Conservation (phyloP, 2,329 filamentous ascomycete genomes). For the Sporothrix humicola region DNA sequence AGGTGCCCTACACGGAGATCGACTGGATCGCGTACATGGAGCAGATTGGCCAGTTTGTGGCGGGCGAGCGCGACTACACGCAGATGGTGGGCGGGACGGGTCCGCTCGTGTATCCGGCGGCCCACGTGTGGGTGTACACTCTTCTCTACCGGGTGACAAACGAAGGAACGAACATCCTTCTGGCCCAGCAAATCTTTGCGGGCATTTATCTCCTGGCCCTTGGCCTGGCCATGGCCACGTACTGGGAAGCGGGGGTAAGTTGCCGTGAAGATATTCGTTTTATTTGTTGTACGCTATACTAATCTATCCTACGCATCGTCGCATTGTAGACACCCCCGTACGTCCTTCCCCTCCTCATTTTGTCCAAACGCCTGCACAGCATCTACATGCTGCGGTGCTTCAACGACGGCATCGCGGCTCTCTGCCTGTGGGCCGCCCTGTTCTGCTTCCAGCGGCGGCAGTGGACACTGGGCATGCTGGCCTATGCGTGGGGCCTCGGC, state of each 20-base stretch:
- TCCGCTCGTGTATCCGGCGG: slow-evolving; percentile 91
- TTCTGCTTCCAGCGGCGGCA: slow-evolving; percentile 74
- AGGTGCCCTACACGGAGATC: slow-evolving; percentile 93
- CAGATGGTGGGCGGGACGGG: slow-evolving; percentile 87
- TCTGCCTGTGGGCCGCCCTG: slow-evolving; percentile 84
- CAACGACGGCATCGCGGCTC: slow-evolving; percentile 89
- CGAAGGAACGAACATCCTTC: slow-evolving; percentile 73
- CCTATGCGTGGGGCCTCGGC: slow-evolving; percentile 81
- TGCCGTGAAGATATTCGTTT: too few species aligned
- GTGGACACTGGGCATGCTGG: slow-evolving; percentile 74
- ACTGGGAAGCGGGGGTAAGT: slow-evolving; percentile 71
- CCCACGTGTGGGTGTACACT: slow-evolving; percentile 90
- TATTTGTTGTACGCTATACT: neutral
- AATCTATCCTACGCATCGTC: neutral
- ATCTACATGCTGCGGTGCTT: slow-evolving; percentile 92
- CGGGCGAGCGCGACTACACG: slow-evolving; percentile 87
- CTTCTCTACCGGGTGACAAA: slow-evolving; percentile 78
- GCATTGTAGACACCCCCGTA: slow-evolving; percentile 79
- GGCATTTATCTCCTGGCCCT: slow-evolving; percentile 78
- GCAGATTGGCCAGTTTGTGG: slow-evolving; percentile 78
- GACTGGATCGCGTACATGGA: slow-evolving; percentile 98
- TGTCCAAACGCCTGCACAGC: slow-evolving; percentile 92
- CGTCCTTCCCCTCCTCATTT: slow-evolving; percentile 79
- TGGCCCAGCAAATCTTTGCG: slow-evolving; percentile 85
- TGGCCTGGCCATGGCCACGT: slow-evolving; percentile 79